Conservation (phyloP, 2,329 filamentous ascomycete genomes). For the Ophiostoma piceae region DNA sequence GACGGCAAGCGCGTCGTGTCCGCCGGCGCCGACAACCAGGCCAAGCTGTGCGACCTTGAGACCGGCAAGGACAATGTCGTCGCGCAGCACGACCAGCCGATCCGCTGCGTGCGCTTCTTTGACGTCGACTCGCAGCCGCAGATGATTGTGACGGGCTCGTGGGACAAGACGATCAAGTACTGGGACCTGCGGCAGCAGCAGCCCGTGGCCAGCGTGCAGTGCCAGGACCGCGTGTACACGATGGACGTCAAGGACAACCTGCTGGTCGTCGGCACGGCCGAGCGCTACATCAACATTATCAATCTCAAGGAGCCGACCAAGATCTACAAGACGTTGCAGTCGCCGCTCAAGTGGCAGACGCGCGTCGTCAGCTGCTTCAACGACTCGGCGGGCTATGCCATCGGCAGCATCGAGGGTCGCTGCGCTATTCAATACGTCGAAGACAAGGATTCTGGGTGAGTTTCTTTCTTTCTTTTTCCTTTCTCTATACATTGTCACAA, state of each 20-base stretch:
- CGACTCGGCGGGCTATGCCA: constrained; percentile 85
- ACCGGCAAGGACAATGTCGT: constrained; percentile 64
- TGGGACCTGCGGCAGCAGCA: constrained; percentile 69
- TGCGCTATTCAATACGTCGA: constrained; percentile 98
- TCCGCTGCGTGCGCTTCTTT: constrained; percentile 73
- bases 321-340: constrained; percentile 95
- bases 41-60: constrained; percentile 78
- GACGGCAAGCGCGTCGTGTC: constrained; percentile 87
- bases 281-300: constrained; percentile 93
- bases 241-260: constrained; percentile 88
- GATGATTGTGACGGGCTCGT: constrained; percentile 87
- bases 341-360: constrained; percentile 97
- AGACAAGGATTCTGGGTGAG: constrained; percentile 75
- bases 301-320: constrained; percentile 82
- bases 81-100: constrained; percentile 77
- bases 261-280: constrained; percentile 85
- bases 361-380: constrained; percentile 91
- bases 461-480: constrained; percentile 10
- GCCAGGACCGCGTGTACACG: constrained; percentile 77
- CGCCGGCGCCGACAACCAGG: constrained; percentile 83
- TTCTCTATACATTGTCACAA: neutral
- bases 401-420: constrained; percentile 92
- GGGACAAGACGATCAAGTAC: constrained; percentile 88
- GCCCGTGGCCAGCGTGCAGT: constrained; percentile 60
- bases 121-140: constrained; percentile 60